Conservation (phyloP, 139 green algal species). For the Micractinium conductrix region DNA sequence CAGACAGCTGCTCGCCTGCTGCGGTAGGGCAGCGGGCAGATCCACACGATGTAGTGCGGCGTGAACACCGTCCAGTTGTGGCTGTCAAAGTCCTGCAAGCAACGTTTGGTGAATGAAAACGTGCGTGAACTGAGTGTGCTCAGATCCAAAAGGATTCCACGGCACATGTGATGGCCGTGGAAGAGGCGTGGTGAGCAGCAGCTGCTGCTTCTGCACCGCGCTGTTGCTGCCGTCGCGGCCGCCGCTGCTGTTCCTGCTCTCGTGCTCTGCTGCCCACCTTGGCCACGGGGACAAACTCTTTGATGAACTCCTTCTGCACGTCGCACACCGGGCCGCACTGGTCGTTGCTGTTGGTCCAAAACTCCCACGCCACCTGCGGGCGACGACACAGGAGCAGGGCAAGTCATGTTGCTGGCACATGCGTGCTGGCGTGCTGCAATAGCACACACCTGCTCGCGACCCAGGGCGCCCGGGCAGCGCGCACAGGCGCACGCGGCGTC, state of each 20-base stretch:
- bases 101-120: too few species aligned
- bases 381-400: background rate
- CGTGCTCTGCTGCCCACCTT: constrained; percentile 25
- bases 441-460: too few species aligned
- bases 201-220: too few species aligned
- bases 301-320: constrained; percentile 81
- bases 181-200: too few species aligned
- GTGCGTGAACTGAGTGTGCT: too few species aligned
- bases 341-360: constrained; percentile 94
- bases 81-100: constrained; percentile 71
- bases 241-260: too few species aligned
- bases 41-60: constrained; percentile 92
- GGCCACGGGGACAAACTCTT: constrained; percentile 68
- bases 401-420: too few species aligned
- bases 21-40: constrained; percentile 68
- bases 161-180: too few species aligned
- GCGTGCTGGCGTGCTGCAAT: background rate
- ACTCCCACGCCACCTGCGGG: constrained; percentile 86
- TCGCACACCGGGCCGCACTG: constrained; percentile 81
- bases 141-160: too few species aligned
- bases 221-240: too few species aligned
- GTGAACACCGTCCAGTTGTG: constrained; percentile 79
- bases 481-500: background rate
- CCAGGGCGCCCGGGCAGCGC: too few species aligned
- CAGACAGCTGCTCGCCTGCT: constrained; percentile 4